Evolutionary conservation across 2,329 filamentous ascomycete genomes (phyloP).

Genomic region (Bisporella sp.): DNA sequence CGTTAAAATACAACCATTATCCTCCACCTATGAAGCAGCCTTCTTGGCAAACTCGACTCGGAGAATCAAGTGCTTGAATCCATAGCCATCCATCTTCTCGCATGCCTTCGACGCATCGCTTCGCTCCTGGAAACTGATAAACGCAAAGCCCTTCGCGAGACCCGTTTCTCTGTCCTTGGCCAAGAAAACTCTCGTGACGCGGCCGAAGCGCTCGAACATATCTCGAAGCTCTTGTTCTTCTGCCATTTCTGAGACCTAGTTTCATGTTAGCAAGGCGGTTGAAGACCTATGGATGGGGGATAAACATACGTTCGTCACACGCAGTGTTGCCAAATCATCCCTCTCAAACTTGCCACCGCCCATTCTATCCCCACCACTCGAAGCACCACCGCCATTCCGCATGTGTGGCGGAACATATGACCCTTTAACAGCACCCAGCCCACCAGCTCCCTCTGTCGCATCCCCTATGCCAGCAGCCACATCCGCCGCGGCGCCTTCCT

Average conservation of each 20-base stretch:
- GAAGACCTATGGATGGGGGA: background rate
- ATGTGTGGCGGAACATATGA: slow-evolving; percentile 94
- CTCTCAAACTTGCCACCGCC: slow-evolving; percentile 81
- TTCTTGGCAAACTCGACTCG: slow-evolving; percentile 85
- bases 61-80: slow-evolving; percentile 82
- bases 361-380: slow-evolving; percentile 72
- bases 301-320: slow-evolving; percentile 87
- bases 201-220: slow-evolving; percentile 96
- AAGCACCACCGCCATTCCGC: slow-evolving; percentile 59
- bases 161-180: slow-evolving; percentile 97
- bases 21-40: slow-evolving; percentile 31
- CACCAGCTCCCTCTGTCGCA: slow-evolving; percentile 42
- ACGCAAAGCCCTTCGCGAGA: slow-evolving; percentile 95
- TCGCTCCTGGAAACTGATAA: slow-evolving; percentile 93
- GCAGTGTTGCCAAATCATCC: slow-evolving; percentile 91
- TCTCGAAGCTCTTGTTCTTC: slow-evolving; percentile 93
- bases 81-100: slow-evolving; percentile 95
- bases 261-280: background rate
- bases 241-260: slow-evolving; percentile 88
- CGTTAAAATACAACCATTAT: background rate
- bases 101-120: slow-evolving; percentile 85
- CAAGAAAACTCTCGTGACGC: slow-evolving; percentile 94
- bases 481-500: slow-evolving; percentile 44
- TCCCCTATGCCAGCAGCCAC: slow-evolving; percentile 42
- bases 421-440: slow-evolving; percentile 59